A percentile compares a stretch with the other conserved stretches of the same genome.
Conservation (phyloP, 768 basidiomycete species). For the Saitozyma sp. region DNA sequence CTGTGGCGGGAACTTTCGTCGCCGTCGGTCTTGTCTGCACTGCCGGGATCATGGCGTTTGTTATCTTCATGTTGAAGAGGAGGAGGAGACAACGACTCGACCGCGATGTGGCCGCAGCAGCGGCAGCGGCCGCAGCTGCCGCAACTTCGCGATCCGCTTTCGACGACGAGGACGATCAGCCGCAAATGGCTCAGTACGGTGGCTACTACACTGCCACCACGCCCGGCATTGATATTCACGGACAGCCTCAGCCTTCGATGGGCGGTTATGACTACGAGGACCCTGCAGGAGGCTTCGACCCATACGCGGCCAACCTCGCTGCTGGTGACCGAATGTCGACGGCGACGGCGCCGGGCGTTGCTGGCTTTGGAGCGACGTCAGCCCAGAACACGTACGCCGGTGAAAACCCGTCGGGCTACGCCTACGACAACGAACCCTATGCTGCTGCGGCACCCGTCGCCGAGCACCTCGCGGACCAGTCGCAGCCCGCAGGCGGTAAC, state of each 20-base stretch:
- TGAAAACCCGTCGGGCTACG: neutral
- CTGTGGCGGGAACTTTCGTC: slow-evolving; percentile 73
- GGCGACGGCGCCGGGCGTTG: slow-evolving; percentile 35
- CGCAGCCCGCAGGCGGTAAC: slow-evolving; percentile 8
- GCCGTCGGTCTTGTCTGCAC: slow-evolving; percentile 68
- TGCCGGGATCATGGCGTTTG: slow-evolving; percentile 56
- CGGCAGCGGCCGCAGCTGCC: slow-evolving; percentile 47
- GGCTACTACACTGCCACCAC: slow-evolving; percentile 46
- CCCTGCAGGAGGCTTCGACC: slow-evolving; percentile 49
- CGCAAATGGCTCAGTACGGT: slow-evolving; percentile 48
- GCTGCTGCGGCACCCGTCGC: slow-evolving; percentile 2
- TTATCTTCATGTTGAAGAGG: slow-evolving; percentile 54
- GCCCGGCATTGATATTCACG: slow-evolving; percentile 31
- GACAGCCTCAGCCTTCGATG: slow-evolving; percentile 33
- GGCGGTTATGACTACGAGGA: slow-evolving; percentile 49
- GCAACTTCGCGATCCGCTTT: slow-evolving; percentile 37
- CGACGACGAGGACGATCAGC: slow-evolving; percentile 47
- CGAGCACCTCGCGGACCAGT: slow-evolving; percentile 1
- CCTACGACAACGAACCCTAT: slow-evolving; percentile 1
- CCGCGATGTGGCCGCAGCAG: slow-evolving; percentile 50
- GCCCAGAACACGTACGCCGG: slow-evolving; percentile 22
- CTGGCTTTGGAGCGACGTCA: slow-evolving; percentile 36
- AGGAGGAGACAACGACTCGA: slow-evolving; percentile 51
- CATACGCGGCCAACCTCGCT: slow-evolving; percentile 38
- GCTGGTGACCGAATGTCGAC: slow-evolving; percentile 35